phyloP scores from a whole-genome alignment of 495 filamentous ascomycete species.

The Entonaema liquescens region DNA sequence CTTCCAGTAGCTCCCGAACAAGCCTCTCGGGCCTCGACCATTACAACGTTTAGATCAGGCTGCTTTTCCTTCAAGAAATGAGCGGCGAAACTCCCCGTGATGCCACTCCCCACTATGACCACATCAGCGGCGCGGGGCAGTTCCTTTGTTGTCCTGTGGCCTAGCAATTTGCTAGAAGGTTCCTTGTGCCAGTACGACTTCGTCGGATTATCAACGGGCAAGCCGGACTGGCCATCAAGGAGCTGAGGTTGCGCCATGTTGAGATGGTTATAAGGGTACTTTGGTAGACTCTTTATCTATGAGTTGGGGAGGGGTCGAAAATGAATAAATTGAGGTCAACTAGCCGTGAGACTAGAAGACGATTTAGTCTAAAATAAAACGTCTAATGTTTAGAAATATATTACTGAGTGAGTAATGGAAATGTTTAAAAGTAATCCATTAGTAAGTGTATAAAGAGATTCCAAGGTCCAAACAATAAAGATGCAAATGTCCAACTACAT shows the following conservation, averaged over 20 bases:
- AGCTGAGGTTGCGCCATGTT: conserved; percentile 35
- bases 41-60: conserved; percentile 60
- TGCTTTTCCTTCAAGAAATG: conserved; percentile 60
- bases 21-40: conserved; percentile 81
- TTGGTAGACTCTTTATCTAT: neutral
- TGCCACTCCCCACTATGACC: conserved; percentile 75
- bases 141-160: conserved; percentile 66
- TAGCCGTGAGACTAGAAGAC: neutral
- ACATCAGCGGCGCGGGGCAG: conserved; percentile 72
- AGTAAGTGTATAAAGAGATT: too few relatives aligned
- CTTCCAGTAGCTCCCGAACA: conserved; percentile 85
- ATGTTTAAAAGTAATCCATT: neutral
- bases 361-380: neutral
- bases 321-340: neutral
- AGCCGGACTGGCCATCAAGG: conserved; percentile 49
- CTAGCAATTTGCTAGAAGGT: conserved; percentile 62
- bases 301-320: conserved; percentile 3
- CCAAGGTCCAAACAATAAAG: too few relatives aligned
- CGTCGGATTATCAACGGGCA: conserved; percentile 65
- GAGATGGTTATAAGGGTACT: conserved; percentile 2
- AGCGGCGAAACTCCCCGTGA: conserved; percentile 74
- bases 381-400: neutral
- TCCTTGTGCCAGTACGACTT: conserved; percentile 78
- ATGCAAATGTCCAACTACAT: too few relatives aligned
- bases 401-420: neutral